Conservation (phyloP, 805 yeast species). For the Middelhovenomyces tepae region DNA sequence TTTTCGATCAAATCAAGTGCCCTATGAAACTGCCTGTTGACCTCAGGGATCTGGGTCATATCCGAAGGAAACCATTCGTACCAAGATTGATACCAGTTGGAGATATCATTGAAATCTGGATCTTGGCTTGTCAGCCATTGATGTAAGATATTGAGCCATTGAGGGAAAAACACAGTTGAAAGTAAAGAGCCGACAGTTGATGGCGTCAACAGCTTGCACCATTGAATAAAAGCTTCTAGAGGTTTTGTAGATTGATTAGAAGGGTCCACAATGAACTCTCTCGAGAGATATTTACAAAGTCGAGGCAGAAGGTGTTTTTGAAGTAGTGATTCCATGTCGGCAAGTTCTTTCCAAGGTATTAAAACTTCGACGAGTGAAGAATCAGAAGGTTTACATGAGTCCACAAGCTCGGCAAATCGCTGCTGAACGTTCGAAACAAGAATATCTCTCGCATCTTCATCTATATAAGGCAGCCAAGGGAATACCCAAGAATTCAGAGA, state of each 20-base stretch:
- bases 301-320: conserved; percentile 12
- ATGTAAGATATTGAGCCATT: conserved; percentile 26
- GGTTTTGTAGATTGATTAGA: conserved; percentile 18
- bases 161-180: conserved; percentile 32
- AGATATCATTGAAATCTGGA: conserved; percentile 20
- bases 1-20: conserved; percentile 28
- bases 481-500: conserved; percentile 27
- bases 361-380: conserved; percentile 10
- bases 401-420: conserved; percentile 17
- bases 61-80: conserved; percentile 19
- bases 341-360: conserved; percentile 11
- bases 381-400: conserved; percentile 9
- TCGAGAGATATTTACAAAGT: conserved; percentile 12
- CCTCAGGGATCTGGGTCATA: conserved; percentile 9
- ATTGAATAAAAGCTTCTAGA: conserved; percentile 17
- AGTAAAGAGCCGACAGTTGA: conserved; percentile 22
- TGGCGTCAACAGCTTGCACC: conserved; percentile 20
- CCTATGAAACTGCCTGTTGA: conserved; percentile 13
- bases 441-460: conserved; percentile 8
- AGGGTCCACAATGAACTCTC: conserved; percentile 22
- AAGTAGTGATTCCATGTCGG: conserved; percentile 11
- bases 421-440: conserved; percentile 19
- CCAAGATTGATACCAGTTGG: conserved; percentile 29
- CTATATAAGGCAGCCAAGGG: conserved; percentile 32
- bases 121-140: conserved; percentile 22